Percentiles rank a stretch among this genome's conserved stretches.
Evolutionary conservation across 208 protist species (phyloP).

Genomic region (Leishmania arabica): DNA sequence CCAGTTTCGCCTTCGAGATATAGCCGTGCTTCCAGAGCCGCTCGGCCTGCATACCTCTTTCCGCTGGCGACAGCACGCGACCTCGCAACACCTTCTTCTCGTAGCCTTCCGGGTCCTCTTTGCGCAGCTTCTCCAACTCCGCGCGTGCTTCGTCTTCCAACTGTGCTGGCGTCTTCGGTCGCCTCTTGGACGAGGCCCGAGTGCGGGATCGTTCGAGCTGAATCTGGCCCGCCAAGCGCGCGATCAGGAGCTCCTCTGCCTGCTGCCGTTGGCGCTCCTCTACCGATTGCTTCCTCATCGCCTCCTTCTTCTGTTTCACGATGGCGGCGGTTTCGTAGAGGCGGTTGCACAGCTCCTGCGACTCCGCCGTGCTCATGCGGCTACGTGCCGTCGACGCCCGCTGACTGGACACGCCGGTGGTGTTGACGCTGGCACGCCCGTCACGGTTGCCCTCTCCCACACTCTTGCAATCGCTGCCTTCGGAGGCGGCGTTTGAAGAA

Average conservation of each 20-base stretch:
- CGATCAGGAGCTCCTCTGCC: conserved; percentile 56
- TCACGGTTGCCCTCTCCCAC: neutral
- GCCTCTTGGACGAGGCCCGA: conserved; percentile 10
- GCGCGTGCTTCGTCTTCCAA: conserved; percentile 36
- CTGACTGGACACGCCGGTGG: conserved; percentile 11
- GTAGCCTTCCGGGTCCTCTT: conserved; percentile 28
- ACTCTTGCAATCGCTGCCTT: conserved; percentile 9
- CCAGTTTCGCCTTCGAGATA: conserved; percentile 41
- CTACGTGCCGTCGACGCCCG: conserved; percentile 15
- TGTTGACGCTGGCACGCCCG: conserved; percentile 6
- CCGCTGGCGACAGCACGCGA: conserved; percentile 30
- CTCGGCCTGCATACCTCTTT: conserved; percentile 37
- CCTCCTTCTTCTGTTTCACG: conserved; percentile 18
- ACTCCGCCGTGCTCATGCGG: conserved; percentile 17
- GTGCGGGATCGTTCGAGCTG: conserved; percentile 24
- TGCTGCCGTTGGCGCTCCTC: conserved; percentile 45
- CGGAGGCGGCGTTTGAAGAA: neutral
- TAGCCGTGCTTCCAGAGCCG: conserved; percentile 55
- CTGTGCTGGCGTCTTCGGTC: conserved; percentile 20
- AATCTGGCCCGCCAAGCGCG: conserved; percentile 50
- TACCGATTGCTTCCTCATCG: conserved; percentile 15
- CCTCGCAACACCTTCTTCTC: conserved; percentile 41
- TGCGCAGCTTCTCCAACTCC: conserved; percentile 42
- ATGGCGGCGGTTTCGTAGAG: conserved; percentile 50
- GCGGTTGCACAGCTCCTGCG: conserved; percentile 30